Evolutionary conservation across 306 rosid genomes (phyloP), one percentile per base, ranked within the genome.

Genomic region (Quercus wislizeni): DNA sequence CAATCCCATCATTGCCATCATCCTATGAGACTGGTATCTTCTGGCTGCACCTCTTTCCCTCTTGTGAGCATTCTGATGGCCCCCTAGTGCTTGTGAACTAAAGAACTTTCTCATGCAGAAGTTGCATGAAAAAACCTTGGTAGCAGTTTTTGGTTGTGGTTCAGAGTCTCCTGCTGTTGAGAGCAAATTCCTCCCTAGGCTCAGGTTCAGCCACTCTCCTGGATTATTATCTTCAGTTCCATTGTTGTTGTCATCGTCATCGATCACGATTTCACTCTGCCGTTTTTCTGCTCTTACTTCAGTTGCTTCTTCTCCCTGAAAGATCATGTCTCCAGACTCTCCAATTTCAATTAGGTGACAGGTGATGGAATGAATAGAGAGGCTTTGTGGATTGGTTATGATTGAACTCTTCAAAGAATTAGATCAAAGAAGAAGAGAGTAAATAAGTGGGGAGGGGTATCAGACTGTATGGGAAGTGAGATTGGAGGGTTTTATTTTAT

Each of bases 21-120:
- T 80, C 82, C 90, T 85, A 80, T 91, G 97, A 43, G 98, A 82
- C 69, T 90, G 98, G 76, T 86, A 90, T 85, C 96, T 93, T 86
- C 92, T 90, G 8, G 94, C 91, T 56, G 94, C 99, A 15, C 98
- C 97, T 83, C 99, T 88, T 75, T 93, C 98, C 74, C 98, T 93
- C 83, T 93, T 93, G 87, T 96, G 98, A 21, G 98, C 99, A 63
- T 96, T 96, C 79, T 93, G 98, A 78, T 93, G 99, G 49, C 98
- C 99, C 33, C 99, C 99, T 78, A 96, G 79, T 59, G 99, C 99
- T 58, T 96, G 99, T 65, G 99, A 96, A 49, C 97, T 93, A 57
- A 75, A 90, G 87, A 96, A 96, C 86, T 91, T 88, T 74, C 97
- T 93, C 93, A 88, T 90, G 88, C 99, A 93, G 89, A 93, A 96